phyloP scores from a whole-genome alignment of 192 early-diverging fungal genomes.

The Coemansia sp. region DNA sequence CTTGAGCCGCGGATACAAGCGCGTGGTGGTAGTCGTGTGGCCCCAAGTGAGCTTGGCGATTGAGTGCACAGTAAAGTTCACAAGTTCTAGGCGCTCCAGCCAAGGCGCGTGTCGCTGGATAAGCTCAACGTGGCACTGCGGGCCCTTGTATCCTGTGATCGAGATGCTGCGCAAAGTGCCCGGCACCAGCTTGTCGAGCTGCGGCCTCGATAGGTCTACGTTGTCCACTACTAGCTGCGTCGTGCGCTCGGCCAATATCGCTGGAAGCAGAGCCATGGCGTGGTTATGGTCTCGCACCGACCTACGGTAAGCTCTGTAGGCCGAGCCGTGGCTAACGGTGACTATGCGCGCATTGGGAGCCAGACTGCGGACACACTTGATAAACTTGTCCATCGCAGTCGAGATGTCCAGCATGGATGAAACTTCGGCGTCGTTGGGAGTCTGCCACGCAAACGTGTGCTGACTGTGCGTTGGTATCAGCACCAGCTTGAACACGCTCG shows the following conservation, averaged over 20 bases:
- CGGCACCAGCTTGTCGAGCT: background rate
- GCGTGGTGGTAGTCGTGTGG: background rate
- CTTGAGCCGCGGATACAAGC: slow-evolving; percentile 31
- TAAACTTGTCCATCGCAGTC: background rate
- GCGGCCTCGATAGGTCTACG: background rate
- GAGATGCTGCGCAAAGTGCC: slow-evolving; percentile 26
- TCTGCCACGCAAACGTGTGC: background rate
- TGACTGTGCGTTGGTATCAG: background rate
- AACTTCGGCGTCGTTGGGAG: background rate
- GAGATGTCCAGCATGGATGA: background rate
- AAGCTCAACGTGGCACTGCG: slow-evolving; percentile 22
- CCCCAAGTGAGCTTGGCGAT: slow-evolving; percentile 22
- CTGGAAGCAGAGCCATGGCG: slow-evolving; percentile 6
- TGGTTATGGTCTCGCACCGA: background rate
- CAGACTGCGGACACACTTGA: background rate
- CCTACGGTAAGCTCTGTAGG: background rate
- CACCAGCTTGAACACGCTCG: background rate
- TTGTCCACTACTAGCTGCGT: slow-evolving; percentile 9
- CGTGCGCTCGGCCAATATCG: background rate
- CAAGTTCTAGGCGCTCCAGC: slow-evolving; percentile 20
- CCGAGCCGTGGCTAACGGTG: background rate
- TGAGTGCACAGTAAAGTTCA: slow-evolving; percentile 7
- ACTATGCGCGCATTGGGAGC: slow-evolving; percentile 7
- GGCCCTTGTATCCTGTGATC: slow-evolving; percentile 14
- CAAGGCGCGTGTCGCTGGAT: slow-evolving; percentile 19